Evolutionary conservation across 495 filamentous ascomycete species (phyloP).

Genomic region (Rusavskia elegans): DNA sequence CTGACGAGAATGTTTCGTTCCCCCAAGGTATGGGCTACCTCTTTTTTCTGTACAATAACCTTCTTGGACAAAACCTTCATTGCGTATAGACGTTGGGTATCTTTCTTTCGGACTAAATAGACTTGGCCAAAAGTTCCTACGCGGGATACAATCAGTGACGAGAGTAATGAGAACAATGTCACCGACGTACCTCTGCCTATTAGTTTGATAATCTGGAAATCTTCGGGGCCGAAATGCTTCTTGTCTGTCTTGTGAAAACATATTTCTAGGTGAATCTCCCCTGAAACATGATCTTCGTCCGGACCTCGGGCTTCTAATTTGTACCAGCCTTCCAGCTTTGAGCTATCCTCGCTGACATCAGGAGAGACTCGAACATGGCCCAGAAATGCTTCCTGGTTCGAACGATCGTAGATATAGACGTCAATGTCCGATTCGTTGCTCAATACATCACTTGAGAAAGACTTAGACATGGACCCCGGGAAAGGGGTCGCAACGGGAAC

Average conservation of each 20-base stretch:
- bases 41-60: conserved; percentile 99
- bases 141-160: conserved; percentile 1
- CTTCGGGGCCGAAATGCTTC: conserved; percentile 88
- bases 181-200: conserved; percentile 64
- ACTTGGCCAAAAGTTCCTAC: conserved; percentile 93
- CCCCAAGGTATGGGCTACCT: conserved; percentile 90
- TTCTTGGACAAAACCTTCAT: conserved; percentile 99
- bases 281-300: conserved; percentile 56
- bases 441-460: conserved; percentile 64
- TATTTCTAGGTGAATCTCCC: conserved; percentile 82
- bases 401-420: conserved; percentile 83
- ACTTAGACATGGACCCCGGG: conserved; percentile 5
- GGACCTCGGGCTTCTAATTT: conserved; percentile 51
- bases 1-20: conserved; percentile 95
- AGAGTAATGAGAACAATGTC: not conserved
- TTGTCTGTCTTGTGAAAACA: conserved; percentile 78
- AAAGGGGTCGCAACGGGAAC: conserved; percentile 18
- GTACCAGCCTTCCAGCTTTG: conserved; percentile 71
- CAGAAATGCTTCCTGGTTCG: conserved; percentile 74
- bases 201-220: conserved; percentile 88
- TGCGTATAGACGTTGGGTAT: conserved; percentile 88
- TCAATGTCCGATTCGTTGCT: conserved; percentile 84
- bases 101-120: conserved; percentile 97
- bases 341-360: conserved; percentile 48
- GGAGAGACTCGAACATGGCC: conserved; percentile 74